Base-by-base conservation (phyloP, 192 early-diverging fungal species). In the Linnemannia zychae region DNA sequence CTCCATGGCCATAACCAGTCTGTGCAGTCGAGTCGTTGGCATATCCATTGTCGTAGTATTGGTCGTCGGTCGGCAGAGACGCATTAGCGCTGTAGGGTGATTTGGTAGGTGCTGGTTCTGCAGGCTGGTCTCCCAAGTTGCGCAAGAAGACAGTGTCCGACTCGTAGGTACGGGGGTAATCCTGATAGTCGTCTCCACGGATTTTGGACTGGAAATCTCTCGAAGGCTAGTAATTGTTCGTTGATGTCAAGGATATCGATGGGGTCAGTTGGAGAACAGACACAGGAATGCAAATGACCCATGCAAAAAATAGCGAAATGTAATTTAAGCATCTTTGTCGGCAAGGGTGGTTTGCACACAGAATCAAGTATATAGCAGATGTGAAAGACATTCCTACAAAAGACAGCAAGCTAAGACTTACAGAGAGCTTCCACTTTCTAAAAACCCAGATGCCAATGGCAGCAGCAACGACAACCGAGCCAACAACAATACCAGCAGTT, bases 401-500 rank as follows among this genome's bases (percentile, higher is more conserved):
- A 46, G 17, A 63, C 33, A 69, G 72, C 38, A 65, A 66, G 31
- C 38, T 7, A 20, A 20, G 1, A 84, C 82, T 71, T 90, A 90
- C 88, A 57, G 85, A 81, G 31, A 89, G 81, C 78, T 90, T 90
- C 88, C 88, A 90, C 81, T 90, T 90, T 84, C 88, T 83, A 75
- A 89, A 90, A 66, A 90, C 86, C 88, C 88, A 90, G 74, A 90
- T 88, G 24, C 88, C 89, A 44, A 90, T 87, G 33, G 89, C 89
- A 9, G 89, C 83, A 40, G 83, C 84, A 46, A 87, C 79, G 31
- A 90, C 78, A 33, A 90, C 47, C 20, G 89, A 72, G 46, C 80
- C 89, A 11, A 90, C 81, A 34, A 88, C 89, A 65, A 87, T 85
- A 74, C 79, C 87, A 22, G 88, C 88, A 18, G 88, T 87, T 0